phyloP scores from a whole-genome alignment of 352 stramenopile genomes.

The Globisporangium cystogenes region DNA sequence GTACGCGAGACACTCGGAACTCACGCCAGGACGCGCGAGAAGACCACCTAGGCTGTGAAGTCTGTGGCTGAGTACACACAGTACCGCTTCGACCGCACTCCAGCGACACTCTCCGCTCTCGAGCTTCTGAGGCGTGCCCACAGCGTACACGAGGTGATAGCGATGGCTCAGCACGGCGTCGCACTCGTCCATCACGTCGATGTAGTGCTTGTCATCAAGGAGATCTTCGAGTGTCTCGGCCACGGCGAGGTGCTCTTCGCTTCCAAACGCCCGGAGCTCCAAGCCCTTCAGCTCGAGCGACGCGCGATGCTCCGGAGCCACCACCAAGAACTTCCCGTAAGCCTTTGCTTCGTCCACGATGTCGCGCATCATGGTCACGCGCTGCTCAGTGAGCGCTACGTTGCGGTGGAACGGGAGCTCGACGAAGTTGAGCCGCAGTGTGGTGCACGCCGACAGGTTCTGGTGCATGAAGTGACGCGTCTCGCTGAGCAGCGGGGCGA shows the following conservation, averaged over 20 bases:
- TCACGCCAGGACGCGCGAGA: slow-evolving; percentile 29
- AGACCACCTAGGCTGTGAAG: too few relatives aligned
- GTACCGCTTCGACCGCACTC: slow-evolving; percentile 39
- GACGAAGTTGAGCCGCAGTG: slow-evolving; percentile 32
- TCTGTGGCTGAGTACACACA: slow-evolving; percentile 17
- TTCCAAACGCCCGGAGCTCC: slow-evolving; percentile 44
- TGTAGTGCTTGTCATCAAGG: slow-evolving; percentile 39
- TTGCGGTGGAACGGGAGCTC: slow-evolving; percentile 70
- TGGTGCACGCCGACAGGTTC: slow-evolving; percentile 33
- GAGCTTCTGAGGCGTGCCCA: slow-evolving; percentile 43
- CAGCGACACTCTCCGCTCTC: slow-evolving; percentile 43
- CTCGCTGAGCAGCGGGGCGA: slow-evolving; percentile 57
- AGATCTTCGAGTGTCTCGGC: too few relatives aligned
- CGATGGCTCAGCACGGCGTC: slow-evolving; percentile 84
- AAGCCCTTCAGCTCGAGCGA: slow-evolving; percentile 83
- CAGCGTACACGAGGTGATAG: slow-evolving; percentile 87
- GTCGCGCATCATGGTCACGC: slow-evolving; percentile 27
- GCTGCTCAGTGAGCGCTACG: slow-evolving; percentile 22
- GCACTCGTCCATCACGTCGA: slow-evolving; percentile 86
- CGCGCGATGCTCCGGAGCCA: slow-evolving; percentile 84
- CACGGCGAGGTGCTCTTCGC: too few relatives aligned
- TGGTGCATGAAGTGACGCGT: slow-evolving; percentile 59
- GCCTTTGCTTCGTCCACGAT: slow-evolving; percentile 27
- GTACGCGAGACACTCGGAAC: slow-evolving; percentile 30
- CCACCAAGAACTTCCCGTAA: slow-evolving; percentile 47